These are phyloP conservation scores for Xanthoconium purpureum DNA, from an alignment of 768 basidiomycete species.

Conservation along the genomic window DNA sequence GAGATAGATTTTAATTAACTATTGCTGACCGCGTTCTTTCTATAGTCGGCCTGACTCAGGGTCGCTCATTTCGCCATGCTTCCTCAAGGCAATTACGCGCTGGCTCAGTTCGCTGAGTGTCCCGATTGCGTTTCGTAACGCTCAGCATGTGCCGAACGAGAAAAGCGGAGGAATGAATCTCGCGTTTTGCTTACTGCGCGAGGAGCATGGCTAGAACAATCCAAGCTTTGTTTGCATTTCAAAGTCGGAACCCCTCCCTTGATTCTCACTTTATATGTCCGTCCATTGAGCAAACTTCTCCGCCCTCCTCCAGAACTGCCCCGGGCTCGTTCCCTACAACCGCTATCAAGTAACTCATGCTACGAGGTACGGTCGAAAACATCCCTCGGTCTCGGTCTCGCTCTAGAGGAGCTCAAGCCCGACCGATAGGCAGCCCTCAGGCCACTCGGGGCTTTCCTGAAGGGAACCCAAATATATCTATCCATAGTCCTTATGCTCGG, in stretches of 20 bases:
- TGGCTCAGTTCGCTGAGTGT: conserved; percentile 36
- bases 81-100: conserved; percentile 37
- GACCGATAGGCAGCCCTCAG: conserved; percentile 21
- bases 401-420: conserved; percentile 26
- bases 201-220: conserved; percentile 36
- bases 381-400: conserved; percentile 27
- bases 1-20: conserved; percentile 35
- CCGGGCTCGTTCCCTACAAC: conserved; percentile 18
- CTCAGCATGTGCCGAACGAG: conserved; percentile 29
- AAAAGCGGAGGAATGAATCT: conserved; percentile 36
- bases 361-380: conserved; percentile 31
- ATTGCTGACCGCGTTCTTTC: conserved; percentile 22
- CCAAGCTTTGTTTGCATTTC: conserved; percentile 35
- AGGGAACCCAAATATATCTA: conserved; percentile 21
- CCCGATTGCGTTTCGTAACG: conserved; percentile 34
- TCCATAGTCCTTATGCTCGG: conserved; percentile 29
- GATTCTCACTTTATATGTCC: conserved; percentile 31
- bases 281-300: conserved; percentile 16
- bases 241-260: conserved; percentile 32
- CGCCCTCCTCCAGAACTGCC: conserved; percentile 20
- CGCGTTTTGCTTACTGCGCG: conserved; percentile 32
- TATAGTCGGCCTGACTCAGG: conserved; percentile 25
- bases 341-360: conserved; percentile 28
- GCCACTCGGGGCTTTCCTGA: conserved; percentile 29
- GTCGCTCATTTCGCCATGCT: conserved; percentile 27